A percentile compares a stretch with the other conserved stretches of the same genome.
These are phyloP conservation scores for Lactarius sanguifluus DNA, from an alignment of 768 basidiomycete species.

Conservation along the genomic window DNA sequence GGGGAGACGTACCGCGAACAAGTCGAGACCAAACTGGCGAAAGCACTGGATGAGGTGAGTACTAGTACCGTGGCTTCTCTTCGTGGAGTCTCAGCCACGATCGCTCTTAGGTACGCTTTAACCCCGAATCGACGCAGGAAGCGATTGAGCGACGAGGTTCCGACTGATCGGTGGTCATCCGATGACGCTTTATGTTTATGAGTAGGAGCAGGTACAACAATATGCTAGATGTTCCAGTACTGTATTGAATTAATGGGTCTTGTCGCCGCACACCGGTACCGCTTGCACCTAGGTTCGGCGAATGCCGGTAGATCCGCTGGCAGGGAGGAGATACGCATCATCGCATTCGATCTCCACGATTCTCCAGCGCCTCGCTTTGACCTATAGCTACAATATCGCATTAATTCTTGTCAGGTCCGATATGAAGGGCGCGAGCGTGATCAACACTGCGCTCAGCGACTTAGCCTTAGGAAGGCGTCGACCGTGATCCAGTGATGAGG, in stretches of 20 bases:
- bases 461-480: too few species aligned
- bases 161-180: neutral
- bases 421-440: too few species aligned
- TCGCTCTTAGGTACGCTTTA: constrained; percentile 4
- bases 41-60: constrained; percentile 14
- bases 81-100: neutral
- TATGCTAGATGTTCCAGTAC: neutral
- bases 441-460: too few species aligned
- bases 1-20: constrained; percentile 7
- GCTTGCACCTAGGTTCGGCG: neutral
- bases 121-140: neutral
- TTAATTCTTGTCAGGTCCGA: too few species aligned
- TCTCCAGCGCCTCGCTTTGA: neutral
- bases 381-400: neutral
- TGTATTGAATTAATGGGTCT: neutral
- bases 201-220: neutral
- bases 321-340: neutral
- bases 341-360: neutral
- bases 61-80: neutral
- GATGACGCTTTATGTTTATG: neutral
- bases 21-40: neutral
- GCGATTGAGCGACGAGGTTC: neutral
- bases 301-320: neutral
- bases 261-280: neutral
- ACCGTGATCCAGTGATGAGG: too few species aligned